Percentiles rank a stretch among this genome's conserved stretches.
Conservation (phyloP, 768 basidiomycete genomes). For the Tricholoma furcatifolium region DNA sequence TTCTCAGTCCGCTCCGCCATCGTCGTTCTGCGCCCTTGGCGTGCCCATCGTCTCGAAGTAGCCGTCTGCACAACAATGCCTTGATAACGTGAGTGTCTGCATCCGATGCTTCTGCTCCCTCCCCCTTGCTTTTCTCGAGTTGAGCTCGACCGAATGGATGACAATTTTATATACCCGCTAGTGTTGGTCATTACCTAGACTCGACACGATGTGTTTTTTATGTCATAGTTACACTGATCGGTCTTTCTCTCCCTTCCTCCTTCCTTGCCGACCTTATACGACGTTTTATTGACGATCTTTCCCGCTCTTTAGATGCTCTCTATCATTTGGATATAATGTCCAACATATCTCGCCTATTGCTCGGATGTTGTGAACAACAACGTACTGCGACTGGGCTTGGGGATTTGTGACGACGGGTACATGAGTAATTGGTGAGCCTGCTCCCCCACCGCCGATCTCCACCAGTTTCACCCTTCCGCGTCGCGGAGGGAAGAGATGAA, state of each 20-base stretch:
- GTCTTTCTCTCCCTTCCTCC: conserved; percentile 28
- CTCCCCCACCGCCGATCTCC: conserved; percentile 5
- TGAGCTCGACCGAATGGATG: conserved; percentile 51
- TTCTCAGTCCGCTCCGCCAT: not conserved
- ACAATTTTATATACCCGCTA: conserved; percentile 45
- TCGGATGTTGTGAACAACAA: too few relatives aligned
- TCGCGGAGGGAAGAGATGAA: conserved; percentile 46
- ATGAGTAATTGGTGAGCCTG: conserved; percentile 15
- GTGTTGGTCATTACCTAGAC: conserved; percentile 54
- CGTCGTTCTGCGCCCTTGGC: too few relatives aligned
- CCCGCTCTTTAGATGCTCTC: not conserved
- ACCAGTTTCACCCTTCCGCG: not conserved
- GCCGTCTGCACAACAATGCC: too few relatives aligned
- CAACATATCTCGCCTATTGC: too few relatives aligned
- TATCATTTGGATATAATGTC: too few relatives aligned
- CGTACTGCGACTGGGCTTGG: too few relatives aligned
- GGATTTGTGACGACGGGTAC: too few relatives aligned
- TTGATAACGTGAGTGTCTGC: conserved; percentile 1
- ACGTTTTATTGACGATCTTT: not conserved
- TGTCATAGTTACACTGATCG: conserved; percentile 96
- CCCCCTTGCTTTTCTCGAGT: not conserved
- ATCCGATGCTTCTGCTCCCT: not conserved
- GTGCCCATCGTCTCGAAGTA: too few relatives aligned
- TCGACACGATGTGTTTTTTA: conserved; percentile 55
- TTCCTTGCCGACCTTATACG: too few relatives aligned